phyloP scores from a whole-genome alignment of 1,284 basidiomycete genomes.

The Rhodotorula sp. region DNA sequence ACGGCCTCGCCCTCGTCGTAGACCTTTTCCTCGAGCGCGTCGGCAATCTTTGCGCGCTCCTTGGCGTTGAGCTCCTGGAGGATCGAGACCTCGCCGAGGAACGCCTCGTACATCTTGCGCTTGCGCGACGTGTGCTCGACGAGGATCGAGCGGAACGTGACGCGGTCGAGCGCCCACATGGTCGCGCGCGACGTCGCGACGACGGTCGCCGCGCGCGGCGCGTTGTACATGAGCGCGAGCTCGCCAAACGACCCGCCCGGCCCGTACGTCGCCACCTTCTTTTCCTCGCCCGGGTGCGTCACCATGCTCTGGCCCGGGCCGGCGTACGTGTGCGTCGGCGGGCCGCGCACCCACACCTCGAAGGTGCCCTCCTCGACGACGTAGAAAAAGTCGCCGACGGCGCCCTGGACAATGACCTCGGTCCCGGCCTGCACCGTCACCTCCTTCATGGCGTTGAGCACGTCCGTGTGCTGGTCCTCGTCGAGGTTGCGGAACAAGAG shows the following conservation, averaged over 20 bases:
- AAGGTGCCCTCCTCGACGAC: slow-evolving; percentile 88
- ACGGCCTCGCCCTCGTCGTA: slow-evolving; percentile 83
- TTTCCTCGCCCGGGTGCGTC: slow-evolving; percentile 56
- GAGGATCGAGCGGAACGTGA: slow-evolving; percentile 98
- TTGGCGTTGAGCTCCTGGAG: slow-evolving; percentile 79
- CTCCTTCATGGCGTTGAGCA: slow-evolving; percentile 95
- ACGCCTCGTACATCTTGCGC: slow-evolving; percentile 92
- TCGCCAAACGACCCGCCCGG: slow-evolving; percentile 92
- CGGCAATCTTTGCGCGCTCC: slow-evolving; percentile 94
- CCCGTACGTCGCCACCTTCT: slow-evolving; percentile 79
- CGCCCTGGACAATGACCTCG: slow-evolving; percentile 93
- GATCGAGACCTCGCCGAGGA: slow-evolving; percentile 87
- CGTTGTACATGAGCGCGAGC: slow-evolving; percentile 96
- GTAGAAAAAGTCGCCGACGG: slow-evolving; percentile 96
- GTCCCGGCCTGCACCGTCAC: slow-evolving; percentile 69
- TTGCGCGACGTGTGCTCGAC: slow-evolving; percentile 74
- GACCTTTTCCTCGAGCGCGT: slow-evolving; percentile 82
- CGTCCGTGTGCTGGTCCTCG: slow-evolving; percentile 90
- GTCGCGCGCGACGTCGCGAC: slow-evolving; percentile 77
- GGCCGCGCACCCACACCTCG: slow-evolving; percentile 72
- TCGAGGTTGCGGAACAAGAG: slow-evolving; percentile 96
- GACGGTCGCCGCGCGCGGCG: slow-evolving; percentile 91
- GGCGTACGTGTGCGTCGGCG: slow-evolving; percentile 41
- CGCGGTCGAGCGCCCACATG: slow-evolving; percentile 92
- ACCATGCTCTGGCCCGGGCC: slow-evolving; percentile 34